Base-by-base conservation (phyloP, 305 asterid species). In the Coffea humblotiana region DNA sequence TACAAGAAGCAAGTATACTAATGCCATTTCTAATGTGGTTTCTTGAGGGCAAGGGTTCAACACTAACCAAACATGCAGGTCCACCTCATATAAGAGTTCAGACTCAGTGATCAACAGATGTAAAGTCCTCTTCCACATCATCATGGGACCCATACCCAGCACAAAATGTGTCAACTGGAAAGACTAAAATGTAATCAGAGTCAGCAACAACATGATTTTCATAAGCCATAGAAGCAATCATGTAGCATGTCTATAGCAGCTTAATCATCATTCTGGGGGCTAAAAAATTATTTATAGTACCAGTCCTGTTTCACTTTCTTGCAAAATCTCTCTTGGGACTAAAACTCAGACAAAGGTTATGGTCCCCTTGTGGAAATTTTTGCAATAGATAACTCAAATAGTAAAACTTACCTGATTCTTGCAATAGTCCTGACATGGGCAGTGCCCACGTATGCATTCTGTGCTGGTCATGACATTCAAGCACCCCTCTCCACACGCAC, bases 401-500 rank as follows among this genome's bases (percentile, higher is more conserved):
- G 9, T 12, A 71, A 8, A 23, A 37, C 66, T 66, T 27, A 86
- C 99, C 99, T 93, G 97, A 87, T 95, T 95, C 86, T 76, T 90
- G 90, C 99, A 95, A 80, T 85, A 85, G 71, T 88, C 86, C 75
- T 83, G 80, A 82, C 98, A 93, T 67, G 91, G 97, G 79, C 98
- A 95, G 85, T 89, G 89, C 74, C 95, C 97, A 25, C 90, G 91
- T 37, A 95, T 92, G 91, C 99, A 95, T 83, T 95, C 99, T 51
- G 98, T 95, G 97, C 83, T 92, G 82, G 99, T 95, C 79, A 92
- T 82, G 37, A 89, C 92, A 87, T 95, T 95, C 92, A 93, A 88
- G 87, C 99, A 95, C 83, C 90, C 80, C 82, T 95, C 98, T 18
- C 93, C 98, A 83, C 99, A 95, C 16, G 98, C 93, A 88, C 94